Percentiles rank a stretch among this genome's conserved stretches.
Conservation (phyloP, 805 yeast species). For the Starmerella bacillaris region DNA sequence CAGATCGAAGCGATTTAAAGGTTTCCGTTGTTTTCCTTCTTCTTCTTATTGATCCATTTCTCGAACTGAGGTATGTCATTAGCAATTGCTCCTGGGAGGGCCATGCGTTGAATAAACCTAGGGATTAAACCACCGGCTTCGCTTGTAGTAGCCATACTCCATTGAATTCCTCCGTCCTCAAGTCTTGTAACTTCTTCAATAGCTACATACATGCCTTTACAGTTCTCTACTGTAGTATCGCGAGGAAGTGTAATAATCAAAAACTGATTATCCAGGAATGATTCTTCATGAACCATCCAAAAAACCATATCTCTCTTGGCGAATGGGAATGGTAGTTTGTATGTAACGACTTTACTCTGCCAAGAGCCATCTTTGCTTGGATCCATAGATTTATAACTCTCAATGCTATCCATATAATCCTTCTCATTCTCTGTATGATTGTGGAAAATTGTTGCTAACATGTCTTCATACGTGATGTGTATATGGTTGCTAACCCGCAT, state of each 20-base stretch:
- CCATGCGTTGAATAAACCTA: slow-evolving; percentile 23
- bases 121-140: slow-evolving; percentile 27
- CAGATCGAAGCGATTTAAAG: neutral
- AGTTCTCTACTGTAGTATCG: slow-evolving; percentile 10
- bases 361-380: slow-evolving; percentile 14
- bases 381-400: slow-evolving; percentile 17
- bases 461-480: slow-evolving; percentile 18
- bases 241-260: slow-evolving; percentile 24
- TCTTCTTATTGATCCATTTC: slow-evolving; percentile 12
- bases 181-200: slow-evolving; percentile 21
- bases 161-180: slow-evolving; percentile 17
- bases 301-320: slow-evolving; percentile 23
- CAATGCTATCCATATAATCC: slow-evolving; percentile 23
- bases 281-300: slow-evolving; percentile 21
- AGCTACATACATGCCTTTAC: slow-evolving; percentile 23
- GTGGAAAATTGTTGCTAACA: slow-evolving; percentile 19
- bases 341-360: slow-evolving; percentile 18
- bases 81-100: slow-evolving; percentile 21
- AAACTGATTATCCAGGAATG: slow-evolving; percentile 21
- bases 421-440: slow-evolving; percentile 26
- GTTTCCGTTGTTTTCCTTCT: neutral
- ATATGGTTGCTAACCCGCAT: slow-evolving; percentile 23
- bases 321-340: slow-evolving; percentile 23
- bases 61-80: slow-evolving; percentile 24
- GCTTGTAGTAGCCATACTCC: slow-evolving; percentile 27